phyloP scores from a whole-genome alignment of 148 eudicot genomes.

The Rhododendron ferrugineum region DNA sequence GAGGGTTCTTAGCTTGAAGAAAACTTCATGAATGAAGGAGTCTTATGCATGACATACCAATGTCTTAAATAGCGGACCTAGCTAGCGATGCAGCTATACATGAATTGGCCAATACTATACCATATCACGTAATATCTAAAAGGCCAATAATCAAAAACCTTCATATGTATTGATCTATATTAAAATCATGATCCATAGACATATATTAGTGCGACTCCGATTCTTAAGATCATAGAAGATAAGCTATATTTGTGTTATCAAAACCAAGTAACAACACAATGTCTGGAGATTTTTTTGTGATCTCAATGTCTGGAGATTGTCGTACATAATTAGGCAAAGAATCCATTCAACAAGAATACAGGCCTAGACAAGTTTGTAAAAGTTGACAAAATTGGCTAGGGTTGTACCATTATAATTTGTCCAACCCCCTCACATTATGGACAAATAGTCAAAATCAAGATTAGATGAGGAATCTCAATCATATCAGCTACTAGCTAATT shows the following conservation, averaged over 20 bases:
- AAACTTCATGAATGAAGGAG: too few species aligned
- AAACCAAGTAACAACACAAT: not conserved
- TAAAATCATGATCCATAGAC: not conserved
- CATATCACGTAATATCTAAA: too few species aligned
- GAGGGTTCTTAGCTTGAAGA: too few species aligned
- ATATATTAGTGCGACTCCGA: not conserved
- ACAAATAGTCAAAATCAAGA: constrained; percentile 12
- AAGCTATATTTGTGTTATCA: not conserved
- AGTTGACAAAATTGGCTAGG: not conserved
- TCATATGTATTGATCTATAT: not conserved
- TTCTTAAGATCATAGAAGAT: not conserved
- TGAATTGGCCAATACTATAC: too few species aligned
- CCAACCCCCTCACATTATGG: not conserved
- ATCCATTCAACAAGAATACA: not conserved
- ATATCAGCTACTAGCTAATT: not conserved
- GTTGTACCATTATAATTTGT: not conserved
- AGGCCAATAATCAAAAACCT: too few species aligned
- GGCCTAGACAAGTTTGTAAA: not conserved
- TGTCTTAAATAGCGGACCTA: too few species aligned
- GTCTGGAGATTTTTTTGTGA: not conserved
- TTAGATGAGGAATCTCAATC: constrained; percentile 2
- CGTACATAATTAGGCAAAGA: not conserved
- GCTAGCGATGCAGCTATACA: too few species aligned
- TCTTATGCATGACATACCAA: too few species aligned
- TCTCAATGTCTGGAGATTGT: not conserved